Base-by-base conservation (phyloP, 768 basidiomycete species). In the Tulasnella sp. region DNA sequence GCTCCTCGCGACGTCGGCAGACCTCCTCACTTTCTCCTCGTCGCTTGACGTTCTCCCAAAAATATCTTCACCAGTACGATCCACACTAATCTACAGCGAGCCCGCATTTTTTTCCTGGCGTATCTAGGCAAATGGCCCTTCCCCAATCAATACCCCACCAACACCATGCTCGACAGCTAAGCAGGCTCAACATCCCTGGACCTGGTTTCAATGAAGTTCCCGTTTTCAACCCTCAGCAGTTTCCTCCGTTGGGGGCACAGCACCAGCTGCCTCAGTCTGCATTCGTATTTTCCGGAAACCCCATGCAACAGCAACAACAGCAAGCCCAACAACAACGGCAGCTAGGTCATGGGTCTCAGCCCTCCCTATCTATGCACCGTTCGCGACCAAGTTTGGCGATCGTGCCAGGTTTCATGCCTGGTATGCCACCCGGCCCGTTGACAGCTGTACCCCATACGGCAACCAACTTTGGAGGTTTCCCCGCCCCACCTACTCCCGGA, bases 381-480 rank as follows among this genome's bases (percentile, higher is more conserved):
- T 50, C 59, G 42, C 59, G 59, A 34, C 59, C 57, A 4, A 60
- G 59, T 41, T 36, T 58, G 41, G 57, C 39, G 36, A 54, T 40
- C 52, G 17, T 54, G 23, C 52, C 55, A 11, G 55, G 55, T 17
- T 57, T 57, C 34, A 57, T 57, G 42, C 55, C 55, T 27, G 41
- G 41, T 23, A 40, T 55, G 37, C 27, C 25, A 25, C 41, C n/a
- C 21, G 36, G 12, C 31, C 55, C 55, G 25, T 29, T 57, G 43
- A 57, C 55, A 17, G 43, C 55, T n/a, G 43, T 32, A 15, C 42
- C 46, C 41, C 55, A 45, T 34, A 21, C 39, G 52, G 39, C 34
- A 17, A 36, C 39, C 46, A 27, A 37, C 25, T 7, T 49, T 27
- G 50, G 32, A 14, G 32, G 21, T 40, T 36, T 60, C 48, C 58